phyloP scores from a whole-genome alignment of 2,329 filamentous ascomycete genomes.

The Verticillium dahliae region DNA sequence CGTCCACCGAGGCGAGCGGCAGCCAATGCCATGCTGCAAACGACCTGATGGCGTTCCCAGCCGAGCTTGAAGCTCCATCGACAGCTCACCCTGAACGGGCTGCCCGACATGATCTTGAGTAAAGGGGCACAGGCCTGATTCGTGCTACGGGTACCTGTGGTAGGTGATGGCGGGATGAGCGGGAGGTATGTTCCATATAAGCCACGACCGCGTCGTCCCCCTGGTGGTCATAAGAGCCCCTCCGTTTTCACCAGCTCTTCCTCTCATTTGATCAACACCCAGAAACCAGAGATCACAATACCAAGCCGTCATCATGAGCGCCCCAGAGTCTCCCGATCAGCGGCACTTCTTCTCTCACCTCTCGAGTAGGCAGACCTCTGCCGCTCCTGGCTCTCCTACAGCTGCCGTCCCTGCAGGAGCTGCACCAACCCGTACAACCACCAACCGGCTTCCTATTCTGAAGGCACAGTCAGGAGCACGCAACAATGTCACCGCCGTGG shows the following conservation, averaged over 20 bases:
- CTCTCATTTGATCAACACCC: background rate
- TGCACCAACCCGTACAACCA: background rate
- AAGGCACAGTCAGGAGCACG: constrained; percentile 7
- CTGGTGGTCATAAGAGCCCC: too few relatives aligned
- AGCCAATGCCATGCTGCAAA: background rate
- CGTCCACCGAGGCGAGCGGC: background rate
- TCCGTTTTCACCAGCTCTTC: background rate
- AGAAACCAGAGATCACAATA: background rate
- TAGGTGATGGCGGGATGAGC: background rate
- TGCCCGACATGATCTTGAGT: background rate
- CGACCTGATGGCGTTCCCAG: background rate
- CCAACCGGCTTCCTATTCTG: background rate
- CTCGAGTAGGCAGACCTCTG: background rate
- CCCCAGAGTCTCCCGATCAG: background rate
- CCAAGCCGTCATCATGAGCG: background rate
- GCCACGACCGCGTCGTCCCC: background rate
- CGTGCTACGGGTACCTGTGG: background rate
- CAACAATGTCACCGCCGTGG: constrained; percentile 32
- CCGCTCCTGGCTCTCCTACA: background rate
- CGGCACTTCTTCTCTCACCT: background rate
- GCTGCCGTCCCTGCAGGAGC: background rate
- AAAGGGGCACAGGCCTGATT: background rate
- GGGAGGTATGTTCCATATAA: background rate
- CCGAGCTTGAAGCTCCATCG: background rate
- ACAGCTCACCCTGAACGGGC: background rate